Conservation (phyloP, 1,284 basidiomycete species). For the Ceratobasidium sp. region DNA sequence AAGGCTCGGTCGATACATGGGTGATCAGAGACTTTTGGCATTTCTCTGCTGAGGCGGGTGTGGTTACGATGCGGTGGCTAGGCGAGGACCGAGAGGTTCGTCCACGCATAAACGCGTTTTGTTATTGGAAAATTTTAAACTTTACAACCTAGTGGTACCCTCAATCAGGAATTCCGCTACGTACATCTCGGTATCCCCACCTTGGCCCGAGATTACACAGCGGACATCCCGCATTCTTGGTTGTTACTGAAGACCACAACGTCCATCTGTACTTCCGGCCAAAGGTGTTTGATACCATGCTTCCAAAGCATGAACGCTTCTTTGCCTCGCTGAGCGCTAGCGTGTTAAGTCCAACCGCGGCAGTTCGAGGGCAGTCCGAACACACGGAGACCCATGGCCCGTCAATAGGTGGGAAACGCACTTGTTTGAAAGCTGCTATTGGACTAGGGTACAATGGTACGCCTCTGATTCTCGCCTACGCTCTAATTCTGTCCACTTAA, state of each 20-base stretch:
- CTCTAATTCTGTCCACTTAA: not conserved
- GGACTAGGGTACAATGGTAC: conserved; percentile 72
- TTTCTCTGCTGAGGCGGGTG: conserved; percentile 63
- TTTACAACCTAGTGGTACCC: conserved; percentile 36
- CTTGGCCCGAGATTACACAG: conserved; percentile 58
- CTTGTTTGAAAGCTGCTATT: conserved; percentile 70
- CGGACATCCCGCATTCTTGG: conserved; percentile 63
- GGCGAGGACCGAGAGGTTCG: conserved; percentile 68
- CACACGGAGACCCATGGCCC: not conserved
- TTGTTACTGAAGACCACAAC: conserved; percentile 66
- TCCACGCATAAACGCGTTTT: not conserved
- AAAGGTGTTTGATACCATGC: not conserved
- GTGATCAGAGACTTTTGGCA: conserved; percentile 66
- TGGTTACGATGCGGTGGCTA: conserved; percentile 71
- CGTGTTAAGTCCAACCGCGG: conserved; percentile 23
- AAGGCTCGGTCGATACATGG: conserved; percentile 69
- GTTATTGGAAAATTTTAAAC: not conserved
- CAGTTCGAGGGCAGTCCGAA: conserved; percentile 10
- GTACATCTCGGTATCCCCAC: conserved; percentile 46
- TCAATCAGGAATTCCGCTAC: conserved; percentile 31
- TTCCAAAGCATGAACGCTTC: conserved; percentile 8
- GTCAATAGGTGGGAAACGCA: conserved; percentile 56
- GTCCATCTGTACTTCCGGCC: conserved; percentile 32
- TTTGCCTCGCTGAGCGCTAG: conserved; percentile 22
- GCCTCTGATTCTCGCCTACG: conserved; percentile 5